Base-by-base conservation (phyloP, 805 yeast species). In the Zygosaccharomyces bailii region DNA sequence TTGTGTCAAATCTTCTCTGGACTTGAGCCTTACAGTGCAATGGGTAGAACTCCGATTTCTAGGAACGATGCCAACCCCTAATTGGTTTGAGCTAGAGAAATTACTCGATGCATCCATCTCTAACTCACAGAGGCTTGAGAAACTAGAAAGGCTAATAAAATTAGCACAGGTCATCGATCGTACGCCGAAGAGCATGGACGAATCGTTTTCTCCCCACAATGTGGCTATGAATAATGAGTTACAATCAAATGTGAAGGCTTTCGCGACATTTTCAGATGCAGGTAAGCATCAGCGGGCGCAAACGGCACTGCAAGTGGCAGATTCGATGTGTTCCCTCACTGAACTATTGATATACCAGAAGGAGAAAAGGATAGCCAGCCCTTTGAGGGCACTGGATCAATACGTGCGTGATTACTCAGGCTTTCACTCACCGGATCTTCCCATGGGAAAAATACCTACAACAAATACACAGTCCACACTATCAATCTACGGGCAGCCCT, bases 291-390 rank as follows among this genome's bases (percentile, higher is more conserved):
- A 76, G 41, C 74, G 74, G 31, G 80, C 86, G 5, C 75, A 86
- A 78, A 68, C 91, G 47, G 72, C 82, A 17, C 65, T 87, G 66
- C 91, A 86, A 61, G 78, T 85, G 4, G 76, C 88, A 33, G 93
- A 86, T 61, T 82, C 83, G 7, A 84, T 88, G 87, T 73, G 88
- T 0, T 78, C 79, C 49, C 70, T 87, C 50, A 74, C 76, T 44
- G 80, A 84, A 4, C 66, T 88, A 44, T 80, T 86, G 79, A 68
- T 72, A 8, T 78, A 72, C 52, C 74, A 85, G 7, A 67, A 69
- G 45, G 63, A 72, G 5, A 68, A 69, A 24, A 71, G 76, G 19
- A 70, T 75, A 2, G 62, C 62, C 4, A 75, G 82, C 25, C 86
- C 89, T 0, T 48, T 78, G 33, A 75, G 73, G 18, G 78, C 85